Percentiles rank a stretch among this genome's conserved stretches.
Evolutionary conservation across 352 stramenopile species (phyloP).

Genomic region (Phytophthora tentaculata): DNA sequence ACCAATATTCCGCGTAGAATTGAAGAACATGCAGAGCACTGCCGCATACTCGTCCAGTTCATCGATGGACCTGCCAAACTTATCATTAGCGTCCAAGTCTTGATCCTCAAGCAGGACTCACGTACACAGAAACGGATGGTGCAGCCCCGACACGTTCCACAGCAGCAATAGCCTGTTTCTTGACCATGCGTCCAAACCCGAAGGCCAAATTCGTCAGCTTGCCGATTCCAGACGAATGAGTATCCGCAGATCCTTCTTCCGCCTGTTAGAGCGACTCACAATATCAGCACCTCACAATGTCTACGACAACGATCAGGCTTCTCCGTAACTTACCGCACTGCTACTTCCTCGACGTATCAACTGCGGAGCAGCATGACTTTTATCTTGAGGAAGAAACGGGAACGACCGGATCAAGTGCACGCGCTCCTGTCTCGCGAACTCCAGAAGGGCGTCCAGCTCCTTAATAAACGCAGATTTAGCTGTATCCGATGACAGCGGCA

Average conservation of each 20-base stretch:
- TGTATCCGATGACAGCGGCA: conserved; percentile 55
- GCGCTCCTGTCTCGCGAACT: conserved; percentile 51
- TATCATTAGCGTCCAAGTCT: not conserved
- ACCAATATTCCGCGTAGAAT: conserved; percentile 75
- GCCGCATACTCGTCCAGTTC: conserved; percentile 79
- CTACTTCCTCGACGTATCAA: conserved; percentile 22
- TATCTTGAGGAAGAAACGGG: conserved; percentile 56
- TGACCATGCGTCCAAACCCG: conserved; percentile 85
- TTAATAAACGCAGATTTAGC: conserved; percentile 57
- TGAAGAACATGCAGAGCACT: conserved; percentile 76
- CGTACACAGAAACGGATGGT: conserved; percentile 59
- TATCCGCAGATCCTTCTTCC: conserved; percentile 26
- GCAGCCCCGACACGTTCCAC: conserved; percentile 79
- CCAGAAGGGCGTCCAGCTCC: conserved; percentile 65
- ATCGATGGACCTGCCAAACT: conserved; percentile 43
- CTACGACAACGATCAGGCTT: not conserved
- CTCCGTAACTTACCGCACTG: conserved; percentile 16
- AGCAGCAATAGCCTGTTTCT: conserved; percentile 84
- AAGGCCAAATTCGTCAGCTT: conserved; percentile 85
- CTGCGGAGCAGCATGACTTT: conserved; percentile 11
- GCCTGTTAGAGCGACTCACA: conserved; percentile 9
- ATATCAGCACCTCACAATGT: not conserved
- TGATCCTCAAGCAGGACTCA: not conserved
- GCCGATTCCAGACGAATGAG: conserved; percentile 45
- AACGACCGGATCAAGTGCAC: conserved; percentile 64